Evolutionary conservation across 345 rosid species (phyloP).

Genomic region (Gossypium rotundifolium): DNA sequence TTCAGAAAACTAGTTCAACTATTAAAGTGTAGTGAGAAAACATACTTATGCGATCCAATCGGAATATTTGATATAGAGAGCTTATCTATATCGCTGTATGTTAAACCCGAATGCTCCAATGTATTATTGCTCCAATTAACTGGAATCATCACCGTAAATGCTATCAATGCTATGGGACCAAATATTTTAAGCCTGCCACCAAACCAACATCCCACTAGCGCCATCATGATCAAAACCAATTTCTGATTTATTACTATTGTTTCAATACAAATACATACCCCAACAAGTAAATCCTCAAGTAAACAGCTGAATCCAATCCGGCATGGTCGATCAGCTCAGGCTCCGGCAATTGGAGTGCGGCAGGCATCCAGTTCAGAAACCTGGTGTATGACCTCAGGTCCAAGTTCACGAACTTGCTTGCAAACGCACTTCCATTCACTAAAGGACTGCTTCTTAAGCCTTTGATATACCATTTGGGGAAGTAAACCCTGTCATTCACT

Average conservation of each 20-base stretch:
- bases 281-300: slow-evolving; percentile 69
- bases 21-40: neutral
- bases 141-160: slow-evolving; percentile 69
- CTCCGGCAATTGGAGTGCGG: slow-evolving; percentile 86
- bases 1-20: neutral
- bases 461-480: slow-evolving; percentile 89
- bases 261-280: slow-evolving; percentile 42
- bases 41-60: slow-evolving; percentile 58
- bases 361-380: slow-evolving; percentile 92
- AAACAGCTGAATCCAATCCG: slow-evolving; percentile 85
- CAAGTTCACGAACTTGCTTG: slow-evolving; percentile 63
- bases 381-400: slow-evolving; percentile 63
- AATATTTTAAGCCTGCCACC: slow-evolving; percentile 74
- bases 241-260: too few species aligned
- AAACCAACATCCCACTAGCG: neutral
- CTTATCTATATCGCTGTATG: slow-evolving; percentile 69
- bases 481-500: slow-evolving; percentile 82
- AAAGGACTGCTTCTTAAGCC: slow-evolving; percentile 69
- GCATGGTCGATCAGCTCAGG: slow-evolving; percentile 87
- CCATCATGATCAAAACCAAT: neutral
- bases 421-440: slow-evolving; percentile 40
- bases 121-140: slow-evolving; percentile 81
- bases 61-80: slow-evolving; percentile 91
- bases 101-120: slow-evolving; percentile 47
- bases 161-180: slow-evolving; percentile 66